These are phyloP conservation scores for Alternaria triticina DNA, from an alignment of 2,329 filamentous ascomycete genomes.

Conservation along the genomic window DNA sequence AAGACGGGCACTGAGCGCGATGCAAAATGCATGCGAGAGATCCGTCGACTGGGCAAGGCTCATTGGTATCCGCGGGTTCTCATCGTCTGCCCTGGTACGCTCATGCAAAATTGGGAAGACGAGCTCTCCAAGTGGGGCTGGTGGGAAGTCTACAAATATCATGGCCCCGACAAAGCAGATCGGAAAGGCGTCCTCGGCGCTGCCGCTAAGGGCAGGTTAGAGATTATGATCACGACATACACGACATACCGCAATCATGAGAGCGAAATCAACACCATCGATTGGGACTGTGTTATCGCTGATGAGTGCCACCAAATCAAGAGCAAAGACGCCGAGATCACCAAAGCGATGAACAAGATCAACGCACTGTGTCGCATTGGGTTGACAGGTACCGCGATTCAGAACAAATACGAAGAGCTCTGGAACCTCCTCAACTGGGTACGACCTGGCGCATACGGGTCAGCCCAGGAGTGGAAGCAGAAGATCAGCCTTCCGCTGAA, in stretches of 20 bases:
- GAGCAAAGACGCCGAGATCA: slow-evolving; percentile 76
- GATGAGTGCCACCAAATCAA: slow-evolving; percentile 95
- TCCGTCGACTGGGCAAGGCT: slow-evolving; percentile 64
- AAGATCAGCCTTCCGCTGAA: slow-evolving; percentile 81
- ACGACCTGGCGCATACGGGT: slow-evolving; percentile 76
- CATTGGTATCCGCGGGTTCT: slow-evolving; percentile 84
- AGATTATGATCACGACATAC: slow-evolving; percentile 95
- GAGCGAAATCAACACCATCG: slow-evolving; percentile 78
- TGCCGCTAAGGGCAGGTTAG: slow-evolving; percentile 76
- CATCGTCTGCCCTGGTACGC: slow-evolving; percentile 84
- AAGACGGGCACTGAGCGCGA: slow-evolving; percentile 92
- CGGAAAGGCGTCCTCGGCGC: slow-evolving; percentile 75
- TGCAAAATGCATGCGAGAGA: slow-evolving; percentile 83
- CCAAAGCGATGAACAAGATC: slow-evolving; percentile 85
- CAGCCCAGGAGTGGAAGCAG: slow-evolving; percentile 76
- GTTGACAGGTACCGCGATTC: slow-evolving; percentile 92
- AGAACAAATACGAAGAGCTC: slow-evolving; percentile 96
- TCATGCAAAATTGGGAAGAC: slow-evolving; percentile 90
- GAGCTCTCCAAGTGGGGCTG: slow-evolving; percentile 92
- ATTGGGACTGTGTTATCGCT: slow-evolving; percentile 93
- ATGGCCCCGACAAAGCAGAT: slow-evolving; percentile 64
- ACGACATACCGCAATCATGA: slow-evolving; percentile 81
- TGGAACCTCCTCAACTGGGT: slow-evolving; percentile 98
- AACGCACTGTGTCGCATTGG: slow-evolving; percentile 93
- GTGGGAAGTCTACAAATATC: slow-evolving; percentile 88